These are phyloP conservation scores for Terana coerulea DNA, from an alignment of 768 basidiomycete genomes.

Conservation along the genomic window DNA sequence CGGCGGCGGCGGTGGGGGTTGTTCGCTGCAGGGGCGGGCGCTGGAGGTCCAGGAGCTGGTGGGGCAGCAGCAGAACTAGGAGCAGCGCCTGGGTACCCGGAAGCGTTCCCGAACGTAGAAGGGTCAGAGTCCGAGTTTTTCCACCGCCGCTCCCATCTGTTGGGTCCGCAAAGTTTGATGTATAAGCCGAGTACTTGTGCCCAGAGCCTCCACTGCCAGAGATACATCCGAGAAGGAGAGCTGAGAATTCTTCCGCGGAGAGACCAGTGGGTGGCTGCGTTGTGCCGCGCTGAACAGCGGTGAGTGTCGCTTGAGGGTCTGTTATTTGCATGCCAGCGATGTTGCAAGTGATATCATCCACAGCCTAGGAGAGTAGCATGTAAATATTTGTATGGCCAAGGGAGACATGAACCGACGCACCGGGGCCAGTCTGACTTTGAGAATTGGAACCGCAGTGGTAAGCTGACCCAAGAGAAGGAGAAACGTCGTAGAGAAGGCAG, in stretches of 20 bases:
- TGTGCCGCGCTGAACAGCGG: slow-evolving; percentile 1
- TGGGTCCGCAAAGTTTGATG: background rate
- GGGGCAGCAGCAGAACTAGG: too few relatives aligned
- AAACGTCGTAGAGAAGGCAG: background rate
- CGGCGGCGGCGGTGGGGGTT: too few relatives aligned
- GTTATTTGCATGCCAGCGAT: background rate
- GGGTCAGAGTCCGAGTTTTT: background rate
- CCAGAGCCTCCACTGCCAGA: background rate
- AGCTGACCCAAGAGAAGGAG: slow-evolving; percentile 4
- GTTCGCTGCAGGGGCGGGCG: background rate
- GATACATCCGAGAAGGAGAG: background rate
- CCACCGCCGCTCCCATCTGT: background rate
- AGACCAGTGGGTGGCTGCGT: background rate
- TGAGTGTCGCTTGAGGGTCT: background rate
- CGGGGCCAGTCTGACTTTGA: background rate
- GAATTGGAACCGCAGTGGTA: background rate
- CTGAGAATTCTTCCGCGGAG: background rate
- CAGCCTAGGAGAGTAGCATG: background rate
- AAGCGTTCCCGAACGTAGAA: background rate
- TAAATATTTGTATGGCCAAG: background rate
- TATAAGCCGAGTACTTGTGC: background rate
- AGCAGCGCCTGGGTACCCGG: background rate
- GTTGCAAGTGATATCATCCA: slow-evolving; percentile 2
- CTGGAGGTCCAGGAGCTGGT: too few relatives aligned
- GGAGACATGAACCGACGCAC: background rate